Conservation (phyloP, 306 rosid genomes). For the Cucurbita maxima region DNA sequence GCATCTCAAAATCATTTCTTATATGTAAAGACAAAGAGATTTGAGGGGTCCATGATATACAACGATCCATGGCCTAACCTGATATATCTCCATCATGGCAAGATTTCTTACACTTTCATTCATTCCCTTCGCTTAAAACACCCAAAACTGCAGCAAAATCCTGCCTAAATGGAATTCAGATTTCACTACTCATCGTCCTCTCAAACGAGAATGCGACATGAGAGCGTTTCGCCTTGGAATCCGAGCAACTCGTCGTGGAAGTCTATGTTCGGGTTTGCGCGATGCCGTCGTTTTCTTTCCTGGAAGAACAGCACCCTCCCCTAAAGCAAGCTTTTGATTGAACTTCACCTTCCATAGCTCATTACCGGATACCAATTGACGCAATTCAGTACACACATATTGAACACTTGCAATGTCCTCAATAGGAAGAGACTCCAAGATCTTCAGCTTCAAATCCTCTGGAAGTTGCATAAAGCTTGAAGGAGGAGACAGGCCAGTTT, state of each 20-base stretch:
- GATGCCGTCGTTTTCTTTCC: not conserved
- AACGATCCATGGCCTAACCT: not conserved
- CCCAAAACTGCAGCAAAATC: not conserved
- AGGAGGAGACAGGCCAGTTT: constrained; percentile 44
- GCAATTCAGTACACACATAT: constrained; percentile 40
- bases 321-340: constrained; percentile 26
- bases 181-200: not conserved
- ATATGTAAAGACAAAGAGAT: not conserved
- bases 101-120: not conserved
- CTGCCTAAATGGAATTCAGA: not conserved
- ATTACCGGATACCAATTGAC: constrained; percentile 20
- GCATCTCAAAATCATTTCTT: not conserved
- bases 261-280: not conserved
- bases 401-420: constrained; percentile 40
- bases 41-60: not conserved
- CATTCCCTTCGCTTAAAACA: not conserved
- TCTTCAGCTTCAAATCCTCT: constrained; percentile 40
- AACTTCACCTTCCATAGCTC: constrained; percentile 60
- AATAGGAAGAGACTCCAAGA: constrained; percentile 47
- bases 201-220: not conserved
- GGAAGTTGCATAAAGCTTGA: constrained; percentile 62
- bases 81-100: not conserved
- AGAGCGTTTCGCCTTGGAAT: not conserved
- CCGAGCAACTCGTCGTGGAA: not conserved
- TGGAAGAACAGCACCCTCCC: not conserved